Evolutionary conservation across 1,284 basidiomycete genomes (phyloP), one percentile per base, ranked within the genome.

Genomic region (Xerocomus minutiporus): DNA sequence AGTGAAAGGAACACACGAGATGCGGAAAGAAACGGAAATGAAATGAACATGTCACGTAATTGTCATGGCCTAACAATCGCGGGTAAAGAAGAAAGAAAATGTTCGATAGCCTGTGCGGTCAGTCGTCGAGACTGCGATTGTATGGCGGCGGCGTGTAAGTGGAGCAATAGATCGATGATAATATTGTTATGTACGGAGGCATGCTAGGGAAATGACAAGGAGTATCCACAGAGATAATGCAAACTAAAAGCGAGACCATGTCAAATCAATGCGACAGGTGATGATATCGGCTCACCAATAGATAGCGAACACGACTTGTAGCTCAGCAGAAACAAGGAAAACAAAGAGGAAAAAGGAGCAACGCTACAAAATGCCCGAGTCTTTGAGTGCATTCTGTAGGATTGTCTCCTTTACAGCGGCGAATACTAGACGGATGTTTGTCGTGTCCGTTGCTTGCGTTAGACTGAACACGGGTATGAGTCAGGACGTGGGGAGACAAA

Each of bases 401-500:
- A 97, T 95, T n/a, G 93, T 96, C 75, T 98, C 96, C 74, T 97
- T 97, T 57, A 97, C 93, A 0, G 95, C 94, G 0, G 93, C 93
- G 62, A 98, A 97, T 8, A 98, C 94, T 0, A 97, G 80, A 59
- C 91, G 81, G 57, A 98, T 85, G 66, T 90, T 90, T 5, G 79
- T 79, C 25, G 86, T 90, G 66, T 91, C 88, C 42, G 88, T 91
- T 38, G 87, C 88, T 68, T 89, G 87, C 12, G 88, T 91, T 52
- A 91, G 68, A 73, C 88, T 90, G 23, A 43, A 49, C 1, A 11
- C 11, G 1, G 20, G 5, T 0, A 3, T 65, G 32, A 56, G 50
- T 15, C 4, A 26, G 6, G n/a, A 34, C 5, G 0, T 5, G 4
- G 0, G 0, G 25, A 6, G 42, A 23, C 12, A 2, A 32, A 28